Evolutionary conservation across 2,329 filamentous ascomycete species (phyloP), one percentile per base, ranked within the genome.

Genomic region (Penicillium sp.): DNA sequence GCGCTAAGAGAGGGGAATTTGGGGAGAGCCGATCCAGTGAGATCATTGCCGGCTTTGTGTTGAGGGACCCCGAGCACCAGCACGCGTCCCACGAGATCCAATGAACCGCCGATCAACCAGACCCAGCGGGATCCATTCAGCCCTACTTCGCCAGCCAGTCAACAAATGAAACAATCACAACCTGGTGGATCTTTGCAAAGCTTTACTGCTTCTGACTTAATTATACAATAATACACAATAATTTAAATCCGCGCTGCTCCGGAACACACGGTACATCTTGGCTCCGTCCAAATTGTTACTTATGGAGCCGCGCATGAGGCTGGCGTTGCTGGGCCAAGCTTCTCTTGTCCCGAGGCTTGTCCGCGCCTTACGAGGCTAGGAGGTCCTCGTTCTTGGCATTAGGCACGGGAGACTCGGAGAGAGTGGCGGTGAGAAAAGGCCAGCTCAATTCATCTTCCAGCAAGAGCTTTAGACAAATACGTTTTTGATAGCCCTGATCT

Each of bases 271-370:
- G 38, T 42, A 35, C 40, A 19, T 37, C 47, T 51, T 35, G 26
- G 26, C 47, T 17, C 26, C 26, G 26, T 24, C 44, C 38, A 24
- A 19, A 45, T 59, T 50, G 55, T 56, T 37, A 37, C 17, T 13
- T 37, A 37, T 37, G 12, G 35, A 37, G 58, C 17, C 22, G 42
- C 28, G 1, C 26, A 44, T 37, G 35, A 40, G 6, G 51, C 47
- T 37, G 53, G 22, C 3, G 37, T 45, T 42, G 26, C 55, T 56
- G 60, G 60, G 65, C 69, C 66, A 73, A 73, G 71, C 66, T 69
- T 68, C 66, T 59, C 60, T 64, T 63, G 63, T 66, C 62, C 62
- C 15, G 65, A 72, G 64, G 70, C 68, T 72, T 72, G 68, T 68
- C 62, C 30, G 50, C 59, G 70, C 67, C 68, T 56, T 71, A 70